These are phyloP conservation scores for Tuber umbilicatum DNA, from an alignment of 495 filamentous ascomycete genomes.

Conservation along the genomic window DNA sequence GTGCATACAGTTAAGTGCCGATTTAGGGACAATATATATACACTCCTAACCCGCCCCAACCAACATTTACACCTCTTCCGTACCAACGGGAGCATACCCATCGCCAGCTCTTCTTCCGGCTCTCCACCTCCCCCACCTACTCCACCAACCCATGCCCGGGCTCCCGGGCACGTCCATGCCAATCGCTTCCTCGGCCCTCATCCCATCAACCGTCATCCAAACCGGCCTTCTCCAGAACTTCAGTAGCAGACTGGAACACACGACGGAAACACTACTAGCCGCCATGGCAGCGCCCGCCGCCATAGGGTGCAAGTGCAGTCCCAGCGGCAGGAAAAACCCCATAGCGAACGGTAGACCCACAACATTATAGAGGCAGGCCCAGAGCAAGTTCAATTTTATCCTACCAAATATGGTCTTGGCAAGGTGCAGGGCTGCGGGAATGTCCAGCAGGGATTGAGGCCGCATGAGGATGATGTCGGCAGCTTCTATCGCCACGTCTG, in stretches of 20 bases:
- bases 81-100: background rate
- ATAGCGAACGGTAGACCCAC: slow-evolving; percentile 93
- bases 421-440: slow-evolving; percentile 77
- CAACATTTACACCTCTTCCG: background rate
- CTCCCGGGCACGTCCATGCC: background rate
- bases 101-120: background rate
- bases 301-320: slow-evolving; percentile 84
- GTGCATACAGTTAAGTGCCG: background rate
- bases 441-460: slow-evolving; percentile 80
- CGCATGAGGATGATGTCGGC: slow-evolving; percentile 95
- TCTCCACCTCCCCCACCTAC: background rate
- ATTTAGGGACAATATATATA: background rate
- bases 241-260: slow-evolving; percentile 71
- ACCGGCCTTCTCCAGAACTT: slow-evolving; percentile 79
- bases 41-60: background rate
- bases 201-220: slow-evolving; percentile 76
- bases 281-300: slow-evolving; percentile 95
- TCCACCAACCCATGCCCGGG: background rate
- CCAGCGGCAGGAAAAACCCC: slow-evolving; percentile 86
- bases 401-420: slow-evolving; percentile 78
- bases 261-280: slow-evolving; percentile 78
- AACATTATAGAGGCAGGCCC: slow-evolving; percentile 89
- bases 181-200: slow-evolving; percentile 49
- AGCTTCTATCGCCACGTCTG: slow-evolving; percentile 96
- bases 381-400: slow-evolving; percentile 87